phyloP scores from a whole-genome alignment of 768 basidiomycete species.

The Suillus occidentalis region DNA sequence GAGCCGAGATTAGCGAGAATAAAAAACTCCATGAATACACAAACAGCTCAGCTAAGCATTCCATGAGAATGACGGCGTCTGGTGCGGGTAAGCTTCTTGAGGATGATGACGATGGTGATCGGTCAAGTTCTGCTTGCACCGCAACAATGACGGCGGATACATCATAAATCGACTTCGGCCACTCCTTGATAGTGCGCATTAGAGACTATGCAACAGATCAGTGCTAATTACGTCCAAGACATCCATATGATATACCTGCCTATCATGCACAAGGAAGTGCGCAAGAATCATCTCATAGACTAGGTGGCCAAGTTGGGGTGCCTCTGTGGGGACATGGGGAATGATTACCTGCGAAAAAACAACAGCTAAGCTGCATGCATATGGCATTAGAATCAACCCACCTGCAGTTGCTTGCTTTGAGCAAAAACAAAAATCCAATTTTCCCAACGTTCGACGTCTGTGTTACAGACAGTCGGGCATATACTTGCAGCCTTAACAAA shows the following conservation, averaged over 20 bases:
- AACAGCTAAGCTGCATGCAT: slow-evolving; percentile 2
- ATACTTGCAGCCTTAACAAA: slow-evolving; percentile 80
- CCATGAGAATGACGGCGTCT: slow-evolving; percentile 75
- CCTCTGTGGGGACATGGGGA: slow-evolving; percentile 81
- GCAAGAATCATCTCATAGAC: slow-evolving; percentile 96
- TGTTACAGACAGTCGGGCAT: slow-evolving; percentile 82
- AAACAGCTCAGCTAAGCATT: slow-evolving; percentile 89
- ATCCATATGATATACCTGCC: slow-evolving; percentile 45
- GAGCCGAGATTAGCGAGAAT: slow-evolving; percentile 1
- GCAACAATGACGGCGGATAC: slow-evolving; percentile 86
- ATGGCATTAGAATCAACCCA: slow-evolving; percentile 31
- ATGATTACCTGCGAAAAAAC: slow-evolving; percentile 66
- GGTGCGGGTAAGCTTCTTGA: slow-evolving; percentile 42
- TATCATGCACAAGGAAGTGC: slow-evolving; percentile 79
- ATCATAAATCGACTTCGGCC: slow-evolving; percentile 93
- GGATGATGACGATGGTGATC: slow-evolving; percentile 49
- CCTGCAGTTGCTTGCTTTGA: slow-evolving; percentile 76
- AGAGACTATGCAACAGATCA: slow-evolving; percentile 51
- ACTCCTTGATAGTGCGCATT: slow-evolving; percentile 75
- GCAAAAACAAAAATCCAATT: slow-evolving; percentile 93
- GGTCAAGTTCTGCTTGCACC: slow-evolving; percentile 79
- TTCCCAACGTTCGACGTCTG: slow-evolving; percentile 84
- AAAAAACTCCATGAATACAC: slow-evolving; percentile 17
- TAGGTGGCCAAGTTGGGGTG: slow-evolving; percentile 76
- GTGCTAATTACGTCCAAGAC: not conserved